phyloP scores from a whole-genome alignment of 768 basidiomycete genomes.

The Cyclocybe aegerita region DNA sequence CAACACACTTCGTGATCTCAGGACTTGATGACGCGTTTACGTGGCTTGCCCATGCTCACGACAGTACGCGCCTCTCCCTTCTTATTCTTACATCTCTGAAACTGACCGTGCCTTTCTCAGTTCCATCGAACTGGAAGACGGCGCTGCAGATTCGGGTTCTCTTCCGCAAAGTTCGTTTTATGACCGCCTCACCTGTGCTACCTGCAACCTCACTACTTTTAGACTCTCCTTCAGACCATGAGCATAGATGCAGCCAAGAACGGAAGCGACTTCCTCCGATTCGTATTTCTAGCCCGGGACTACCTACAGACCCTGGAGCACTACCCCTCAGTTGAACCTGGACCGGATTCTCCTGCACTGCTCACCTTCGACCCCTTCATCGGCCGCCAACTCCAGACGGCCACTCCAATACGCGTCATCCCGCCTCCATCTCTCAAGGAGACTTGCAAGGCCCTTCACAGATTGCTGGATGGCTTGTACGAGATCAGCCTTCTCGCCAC shows the following conservation, averaged over 20 bases:
- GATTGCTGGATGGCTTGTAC: slow-evolving; percentile 54
- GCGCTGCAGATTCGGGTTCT: slow-evolving; percentile 52
- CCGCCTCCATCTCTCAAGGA: slow-evolving; percentile 45
- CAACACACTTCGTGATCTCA: slow-evolving; percentile 49
- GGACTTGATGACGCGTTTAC: slow-evolving; percentile 58
- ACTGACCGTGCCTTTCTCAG: slow-evolving; percentile 25
- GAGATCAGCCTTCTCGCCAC: slow-evolving; percentile 48
- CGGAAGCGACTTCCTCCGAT: slow-evolving; percentile 30
- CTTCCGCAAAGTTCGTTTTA: slow-evolving; percentile 52
- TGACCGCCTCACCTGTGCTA: not conserved
- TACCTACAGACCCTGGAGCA: slow-evolving; percentile 40
- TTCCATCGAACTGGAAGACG: slow-evolving; percentile 45
- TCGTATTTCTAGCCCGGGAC: slow-evolving; percentile 39
- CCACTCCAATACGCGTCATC: slow-evolving; percentile 67
- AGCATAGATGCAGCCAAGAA: slow-evolving; percentile 38
- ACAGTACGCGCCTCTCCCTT: slow-evolving; percentile 32
- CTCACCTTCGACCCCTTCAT: slow-evolving; percentile 67
- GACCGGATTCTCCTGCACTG: slow-evolving; percentile 44
- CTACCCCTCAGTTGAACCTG: slow-evolving; percentile 34
- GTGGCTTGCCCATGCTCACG: slow-evolving; percentile 53
- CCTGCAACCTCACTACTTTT: not conserved
- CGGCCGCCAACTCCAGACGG: slow-evolving; percentile 63
- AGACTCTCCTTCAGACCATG: slow-evolving; percentile 55
- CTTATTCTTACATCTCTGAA: not conserved
- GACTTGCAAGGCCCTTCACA: slow-evolving; percentile 51